Evolutionary conservation across 2,329 filamentous ascomycete genomes (phyloP), one percentile per base, ranked within the genome.

Genomic region (Colletotrichum gloeosporioides): DNA sequence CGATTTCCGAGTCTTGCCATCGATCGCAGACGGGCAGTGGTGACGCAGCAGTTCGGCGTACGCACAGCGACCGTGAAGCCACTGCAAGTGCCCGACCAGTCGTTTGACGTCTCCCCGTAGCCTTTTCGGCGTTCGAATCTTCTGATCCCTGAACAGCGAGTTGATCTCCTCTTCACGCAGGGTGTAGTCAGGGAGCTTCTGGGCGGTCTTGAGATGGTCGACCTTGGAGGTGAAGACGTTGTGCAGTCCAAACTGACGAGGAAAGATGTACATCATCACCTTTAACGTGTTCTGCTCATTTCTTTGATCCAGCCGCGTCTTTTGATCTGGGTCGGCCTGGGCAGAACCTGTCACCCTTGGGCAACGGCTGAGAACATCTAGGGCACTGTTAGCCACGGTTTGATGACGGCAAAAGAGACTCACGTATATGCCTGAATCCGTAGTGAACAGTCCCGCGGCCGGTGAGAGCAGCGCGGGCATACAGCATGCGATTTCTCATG

Each of bases 231-330:
- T 95, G 82, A 99, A 98, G n/a, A 94, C 95, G 84, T 99, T 99
- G 82, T 98, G 95, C 5, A 99, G 87, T 16, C 92, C 92, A 81
- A 98, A 99, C 81, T 99, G 96, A 13, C 93, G 90, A 36, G 97
- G 97, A 80, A 99, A 99, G 2, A 99, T 93, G 84, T 99, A 96
- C 88, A 96, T 97, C 90, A 98, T 92, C 25, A 98, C 85, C 79
- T 94, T 95, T 13, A 92, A 81, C 0, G 92, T 94, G 77, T 93
- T 90, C 15, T 84, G 81, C 2, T 87, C 80, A 79, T 90, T 86
- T 13, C 61, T 69, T 61, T 66, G 36, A 15, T 27, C 49, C 72
- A 13, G 36, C 22, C 64, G 34, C 4, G 34, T 25, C 13, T 12
- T 62, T 8, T 44, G 36, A 18, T 55, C 32, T 2, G 44, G 13